phyloP scores from a whole-genome alignment of 805 yeast genomes.

The Saccharomyces paradoxus region DNA sequence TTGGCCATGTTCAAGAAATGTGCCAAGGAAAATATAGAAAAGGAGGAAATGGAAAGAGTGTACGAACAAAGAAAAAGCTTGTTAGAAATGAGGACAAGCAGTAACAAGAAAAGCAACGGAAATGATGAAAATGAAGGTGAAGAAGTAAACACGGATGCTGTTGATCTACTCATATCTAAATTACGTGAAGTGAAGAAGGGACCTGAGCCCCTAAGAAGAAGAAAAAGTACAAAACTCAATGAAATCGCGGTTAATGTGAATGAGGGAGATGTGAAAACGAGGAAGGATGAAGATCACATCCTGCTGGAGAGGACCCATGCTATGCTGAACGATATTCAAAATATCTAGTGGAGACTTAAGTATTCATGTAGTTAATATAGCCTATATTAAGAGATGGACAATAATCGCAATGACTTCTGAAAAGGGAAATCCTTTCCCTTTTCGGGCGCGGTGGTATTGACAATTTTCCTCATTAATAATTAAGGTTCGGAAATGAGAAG shows the following conservation, averaged over 20 bases:
- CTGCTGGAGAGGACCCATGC: slow-evolving; percentile 24
- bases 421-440: neutral
- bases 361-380: neutral
- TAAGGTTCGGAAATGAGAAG: neutral
- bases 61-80: slow-evolving; percentile 56
- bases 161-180: slow-evolving; percentile 20
- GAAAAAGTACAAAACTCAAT: slow-evolving; percentile 3
- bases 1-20: slow-evolving; percentile 54
- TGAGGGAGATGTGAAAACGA: neutral
- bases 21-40: slow-evolving; percentile 53
- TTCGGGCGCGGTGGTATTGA: neutral
- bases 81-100: slow-evolving; percentile 22
- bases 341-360: slow-evolving; percentile 10
- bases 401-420: neutral
- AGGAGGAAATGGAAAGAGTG: slow-evolving; percentile 60
- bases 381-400: neutral
- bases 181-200: slow-evolving; percentile 20
- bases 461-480: neutral
- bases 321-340: slow-evolving; percentile 23
- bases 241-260: neutral
- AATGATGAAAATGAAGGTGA: slow-evolving; percentile 5
- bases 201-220: slow-evolving; percentile 12
- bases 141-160: slow-evolving; percentile 13
- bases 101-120: neutral
- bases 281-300: slow-evolving; percentile 2